phyloP scores from a whole-genome alignment of 1,284 basidiomycete genomes.

The Puccinia brachypodii region DNA sequence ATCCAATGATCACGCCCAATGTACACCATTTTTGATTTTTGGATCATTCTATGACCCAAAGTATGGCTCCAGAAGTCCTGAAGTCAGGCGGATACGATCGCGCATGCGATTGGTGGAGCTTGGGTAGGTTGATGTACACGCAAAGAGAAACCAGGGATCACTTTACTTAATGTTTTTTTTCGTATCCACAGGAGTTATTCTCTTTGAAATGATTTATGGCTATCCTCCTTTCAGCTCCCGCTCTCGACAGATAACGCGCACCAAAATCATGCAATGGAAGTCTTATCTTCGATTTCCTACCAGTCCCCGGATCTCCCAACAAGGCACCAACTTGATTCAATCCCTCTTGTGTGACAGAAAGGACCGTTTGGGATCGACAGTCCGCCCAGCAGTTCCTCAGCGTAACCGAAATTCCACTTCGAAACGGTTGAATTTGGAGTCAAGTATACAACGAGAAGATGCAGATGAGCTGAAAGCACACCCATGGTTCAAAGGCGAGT shows the following conservation, averaged over 20 bases:
- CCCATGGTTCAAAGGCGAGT: constrained; percentile 72
- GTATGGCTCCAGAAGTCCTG: constrained; percentile 93
- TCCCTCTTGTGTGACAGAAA: constrained; percentile 88
- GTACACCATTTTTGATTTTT: not conserved
- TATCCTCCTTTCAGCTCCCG: constrained; percentile 70
- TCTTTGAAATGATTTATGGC: constrained; percentile 61
- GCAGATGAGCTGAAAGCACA: constrained; percentile 64
- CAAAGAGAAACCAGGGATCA: not conserved
- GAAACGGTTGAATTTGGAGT: not conserved
- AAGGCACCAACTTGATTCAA: constrained; percentile 81
- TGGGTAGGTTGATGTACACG: constrained; percentile 75
- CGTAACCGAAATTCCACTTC: constrained; percentile 23
- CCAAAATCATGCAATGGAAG: constrained; percentile 74
- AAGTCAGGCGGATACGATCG: constrained; percentile 80
- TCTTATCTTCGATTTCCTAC: constrained; percentile 82
- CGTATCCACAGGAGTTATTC: constrained; percentile 51
- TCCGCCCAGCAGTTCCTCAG: constrained; percentile 46
- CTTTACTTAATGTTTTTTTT: not conserved
- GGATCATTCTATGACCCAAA: not conserved
- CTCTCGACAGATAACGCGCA: constrained; percentile 54
- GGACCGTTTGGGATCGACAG: constrained; percentile 72
- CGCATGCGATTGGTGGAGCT: constrained; percentile 96
- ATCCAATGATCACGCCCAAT: not conserved
- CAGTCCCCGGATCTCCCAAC: constrained; percentile 75
- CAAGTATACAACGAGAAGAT: constrained; percentile 13